phyloP scores from a whole-genome alignment of 495 filamentous ascomycete genomes.

The Chaetomium tenue region DNA sequence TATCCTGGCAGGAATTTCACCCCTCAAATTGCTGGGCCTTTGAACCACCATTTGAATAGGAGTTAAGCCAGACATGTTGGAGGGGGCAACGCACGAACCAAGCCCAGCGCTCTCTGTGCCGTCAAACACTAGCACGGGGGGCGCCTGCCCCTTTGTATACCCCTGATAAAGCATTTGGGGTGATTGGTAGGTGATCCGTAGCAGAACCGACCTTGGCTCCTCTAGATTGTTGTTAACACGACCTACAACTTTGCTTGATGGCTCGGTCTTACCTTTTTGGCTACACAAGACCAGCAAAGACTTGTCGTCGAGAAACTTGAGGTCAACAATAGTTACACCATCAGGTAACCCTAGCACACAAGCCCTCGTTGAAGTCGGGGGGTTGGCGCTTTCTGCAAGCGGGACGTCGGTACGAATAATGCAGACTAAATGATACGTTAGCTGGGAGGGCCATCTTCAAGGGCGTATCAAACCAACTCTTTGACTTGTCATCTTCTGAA shows the following conservation, averaged over 20 bases:
- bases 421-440: conserved; percentile 41
- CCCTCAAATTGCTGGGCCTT: conserved; percentile 35
- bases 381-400: conserved; percentile 48
- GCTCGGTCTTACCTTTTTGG: conserved; percentile 31
- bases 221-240: conserved; percentile 21
- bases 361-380: conserved; percentile 29
- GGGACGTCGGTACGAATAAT: conserved; percentile 43
- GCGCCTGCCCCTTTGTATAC: conserved; percentile 16
- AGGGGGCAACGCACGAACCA: conserved; percentile 30
- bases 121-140: not conserved
- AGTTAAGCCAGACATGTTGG: conserved; percentile 38
- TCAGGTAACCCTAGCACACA: conserved; percentile 42
- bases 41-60: conserved; percentile 51
- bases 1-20: conserved; percentile 42
- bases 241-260: not conserved
- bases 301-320: conserved; percentile 50
- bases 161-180: conserved; percentile 14
- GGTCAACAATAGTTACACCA: conserved; percentile 43
- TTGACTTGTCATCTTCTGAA: conserved; percentile 28
- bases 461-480: conserved; percentile 24
- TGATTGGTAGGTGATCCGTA: conserved; percentile 25
- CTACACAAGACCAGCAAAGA: conserved; percentile 47
- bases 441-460: conserved; percentile 22
- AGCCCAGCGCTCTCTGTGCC: not conserved
- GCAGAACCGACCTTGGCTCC: conserved; percentile 24